These are phyloP conservation scores for Epithemia pelagica DNA, from an alignment of 108 stramenopile species.

Conservation along the genomic window DNA sequence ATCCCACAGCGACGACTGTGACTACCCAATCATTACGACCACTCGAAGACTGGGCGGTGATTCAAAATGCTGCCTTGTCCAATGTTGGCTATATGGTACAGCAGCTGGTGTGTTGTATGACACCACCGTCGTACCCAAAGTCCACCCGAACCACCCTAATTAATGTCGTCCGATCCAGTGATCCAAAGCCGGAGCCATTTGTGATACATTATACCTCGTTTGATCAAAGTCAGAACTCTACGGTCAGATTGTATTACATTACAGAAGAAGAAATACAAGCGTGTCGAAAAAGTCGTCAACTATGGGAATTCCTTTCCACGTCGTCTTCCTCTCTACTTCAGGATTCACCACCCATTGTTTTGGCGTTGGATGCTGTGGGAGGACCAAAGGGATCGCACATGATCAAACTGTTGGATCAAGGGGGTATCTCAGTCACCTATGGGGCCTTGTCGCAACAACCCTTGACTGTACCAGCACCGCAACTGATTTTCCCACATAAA, in stretches of 20 bases:
- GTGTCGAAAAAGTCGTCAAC: not conserved
- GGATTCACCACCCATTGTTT: not conserved
- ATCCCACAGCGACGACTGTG: not conserved
- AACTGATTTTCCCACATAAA: slow-evolving; percentile 38
- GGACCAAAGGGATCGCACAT: slow-evolving; percentile 25
- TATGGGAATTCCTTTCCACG: not conserved
- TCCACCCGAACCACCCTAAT: slow-evolving; percentile 10
- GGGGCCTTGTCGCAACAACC: slow-evolving; percentile 47
- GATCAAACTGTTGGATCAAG: slow-evolving; percentile 15
- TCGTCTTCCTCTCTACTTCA: slow-evolving; percentile 1
- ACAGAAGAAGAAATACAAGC: slow-evolving; percentile 33
- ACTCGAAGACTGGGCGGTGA: not conserved
- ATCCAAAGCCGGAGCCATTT: slow-evolving; percentile 12
- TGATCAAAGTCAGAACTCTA: slow-evolving; percentile 17
- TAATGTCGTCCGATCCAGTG: slow-evolving; percentile 35
- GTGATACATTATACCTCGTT: slow-evolving; percentile 12
- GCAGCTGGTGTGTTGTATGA: slow-evolving; percentile 19
- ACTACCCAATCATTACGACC: slow-evolving; percentile 12
- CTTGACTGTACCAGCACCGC: slow-evolving; percentile 25
- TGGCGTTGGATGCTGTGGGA: slow-evolving; percentile 48
- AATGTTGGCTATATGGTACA: slow-evolving; percentile 41
- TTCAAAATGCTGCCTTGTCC: slow-evolving; percentile 56
- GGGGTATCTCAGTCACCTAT: slow-evolving; percentile 43
- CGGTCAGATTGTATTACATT: slow-evolving; percentile 3
- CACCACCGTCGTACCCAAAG: not conserved